Percentiles rank a stretch among this genome's conserved stretches.
phyloP scores from a whole-genome alignment of 2,329 filamentous ascomycete species.

The Orbilia quercus region DNA sequence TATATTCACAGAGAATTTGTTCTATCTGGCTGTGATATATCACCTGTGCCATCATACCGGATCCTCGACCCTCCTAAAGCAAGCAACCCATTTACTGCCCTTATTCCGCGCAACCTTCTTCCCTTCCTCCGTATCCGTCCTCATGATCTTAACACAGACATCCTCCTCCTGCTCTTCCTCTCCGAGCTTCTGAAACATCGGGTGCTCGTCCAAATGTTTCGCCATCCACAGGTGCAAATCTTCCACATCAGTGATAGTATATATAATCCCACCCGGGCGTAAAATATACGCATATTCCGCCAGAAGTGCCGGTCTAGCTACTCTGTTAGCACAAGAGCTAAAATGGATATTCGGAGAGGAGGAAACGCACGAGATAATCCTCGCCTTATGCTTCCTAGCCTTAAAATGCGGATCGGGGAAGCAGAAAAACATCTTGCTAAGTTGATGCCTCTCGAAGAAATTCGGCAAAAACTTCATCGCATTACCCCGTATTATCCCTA shows the following conservation, averaged over 20 bases:
- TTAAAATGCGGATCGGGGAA: slow-evolving; percentile 99
- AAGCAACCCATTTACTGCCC: slow-evolving; percentile 88
- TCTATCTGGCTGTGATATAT: slow-evolving; percentile 4
- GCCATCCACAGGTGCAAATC: slow-evolving; percentile 95
- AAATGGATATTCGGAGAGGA: not conserved
- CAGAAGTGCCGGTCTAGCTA: slow-evolving; percentile 74
- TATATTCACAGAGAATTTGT: not conserved
- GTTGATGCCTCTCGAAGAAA: slow-evolving; percentile 84
- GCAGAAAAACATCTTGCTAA: slow-evolving; percentile 94
- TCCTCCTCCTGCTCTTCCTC: slow-evolving; percentile 76
- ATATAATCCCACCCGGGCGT: slow-evolving; percentile 83
- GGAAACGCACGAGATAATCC: slow-evolving; percentile 77
- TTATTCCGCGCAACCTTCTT: slow-evolving; percentile 95
- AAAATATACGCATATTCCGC: slow-evolving; percentile 93
- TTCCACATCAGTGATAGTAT: slow-evolving; percentile 97
- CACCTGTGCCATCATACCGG: slow-evolving; percentile 73
- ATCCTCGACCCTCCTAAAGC: slow-evolving; percentile 83
- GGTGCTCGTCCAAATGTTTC: slow-evolving; percentile 80
- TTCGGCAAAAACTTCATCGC: slow-evolving; percentile 99
- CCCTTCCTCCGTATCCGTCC: slow-evolving; percentile 89
- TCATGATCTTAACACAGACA: slow-evolving; percentile 79
- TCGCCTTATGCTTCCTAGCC: slow-evolving; percentile 92
- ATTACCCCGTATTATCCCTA: slow-evolving; percentile 88
- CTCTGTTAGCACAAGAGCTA: slow-evolving; percentile 1
- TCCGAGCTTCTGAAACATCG: slow-evolving; percentile 79